Percentiles rank a stretch among this genome's conserved stretches.
These are phyloP conservation scores for Fusarium citri DNA, from an alignment of 2,329 filamentous ascomycete species.

Conservation along the genomic window DNA sequence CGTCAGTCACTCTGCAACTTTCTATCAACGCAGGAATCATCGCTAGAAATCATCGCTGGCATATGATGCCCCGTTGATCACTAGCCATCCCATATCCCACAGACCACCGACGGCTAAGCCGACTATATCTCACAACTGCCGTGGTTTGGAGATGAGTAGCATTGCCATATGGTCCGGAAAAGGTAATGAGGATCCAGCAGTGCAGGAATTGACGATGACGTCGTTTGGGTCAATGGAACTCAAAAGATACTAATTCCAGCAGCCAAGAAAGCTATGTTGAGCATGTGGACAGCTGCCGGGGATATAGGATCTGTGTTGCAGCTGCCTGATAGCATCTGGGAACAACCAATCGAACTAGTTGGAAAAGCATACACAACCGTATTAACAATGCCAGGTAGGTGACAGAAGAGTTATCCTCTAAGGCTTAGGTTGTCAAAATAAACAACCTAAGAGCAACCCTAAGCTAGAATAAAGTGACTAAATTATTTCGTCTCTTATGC, in stretches of 20 bases:
- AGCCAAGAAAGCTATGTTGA: slow-evolving; percentile 14
- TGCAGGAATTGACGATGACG: slow-evolving; percentile 22
- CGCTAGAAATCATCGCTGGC: slow-evolving; percentile 17
- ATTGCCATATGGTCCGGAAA: slow-evolving; percentile 17
- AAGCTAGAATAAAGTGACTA: too few relatives aligned
- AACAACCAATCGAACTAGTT: slow-evolving; percentile 2
- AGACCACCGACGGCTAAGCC: slow-evolving; percentile 41
- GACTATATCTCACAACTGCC: slow-evolving; percentile 41
- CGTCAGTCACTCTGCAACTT: not conserved
- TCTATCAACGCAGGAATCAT: slow-evolving; percentile 7
- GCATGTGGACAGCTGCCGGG: slow-evolving; percentile 1
- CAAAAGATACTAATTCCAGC: slow-evolving; percentile 25
- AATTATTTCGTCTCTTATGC: too few relatives aligned
- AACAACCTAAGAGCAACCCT: too few relatives aligned
- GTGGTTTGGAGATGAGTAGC: slow-evolving; percentile 3
- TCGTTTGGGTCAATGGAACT: slow-evolving; percentile 8
- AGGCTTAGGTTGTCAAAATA: too few relatives aligned
- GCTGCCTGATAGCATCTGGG: not conserved
- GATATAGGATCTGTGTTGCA: slow-evolving; percentile 5
- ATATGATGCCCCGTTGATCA: slow-evolving; percentile 38
- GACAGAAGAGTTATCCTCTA: too few relatives aligned
- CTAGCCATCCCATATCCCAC: slow-evolving; percentile 26
- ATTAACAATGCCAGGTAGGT: too few relatives aligned
- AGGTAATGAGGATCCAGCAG: slow-evolving; percentile 20
- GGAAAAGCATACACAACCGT: slow-evolving; percentile 10